Conservation (phyloP, 345 rosid genomes). For the Excoecaria agallocha region DNA sequence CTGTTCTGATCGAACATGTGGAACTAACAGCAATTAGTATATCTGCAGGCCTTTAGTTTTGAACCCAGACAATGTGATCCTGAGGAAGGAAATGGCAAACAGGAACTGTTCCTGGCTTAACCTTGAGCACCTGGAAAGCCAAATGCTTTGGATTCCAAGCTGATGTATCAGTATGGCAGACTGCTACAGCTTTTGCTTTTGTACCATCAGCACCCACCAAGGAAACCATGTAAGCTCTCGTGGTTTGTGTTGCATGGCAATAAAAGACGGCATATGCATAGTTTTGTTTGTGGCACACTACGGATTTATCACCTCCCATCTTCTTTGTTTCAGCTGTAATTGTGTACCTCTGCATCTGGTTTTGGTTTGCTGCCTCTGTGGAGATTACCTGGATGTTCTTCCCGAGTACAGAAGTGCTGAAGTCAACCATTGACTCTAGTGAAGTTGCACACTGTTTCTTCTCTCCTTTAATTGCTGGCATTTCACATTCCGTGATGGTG, state of each 20-base stretch:
- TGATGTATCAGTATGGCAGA: constrained; percentile 81
- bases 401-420: constrained; percentile 64
- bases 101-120: constrained; percentile 25
- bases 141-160: constrained; percentile 43
- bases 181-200: constrained; percentile 61
- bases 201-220: constrained; percentile 62
- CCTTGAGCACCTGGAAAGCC: constrained; percentile 24
- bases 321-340: constrained; percentile 42
- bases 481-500: constrained; percentile 48
- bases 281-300: constrained; percentile 81
- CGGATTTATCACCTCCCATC: constrained; percentile 41
- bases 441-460: constrained; percentile 80
- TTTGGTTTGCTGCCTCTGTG: constrained; percentile 52
- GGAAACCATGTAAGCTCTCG: constrained; percentile 54
- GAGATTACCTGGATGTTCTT: constrained; percentile 49
- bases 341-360: constrained; percentile 45
- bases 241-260: constrained; percentile 62
- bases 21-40: constrained; percentile 13
- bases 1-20: constrained; percentile 8
- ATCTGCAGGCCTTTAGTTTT: constrained; percentile 22
- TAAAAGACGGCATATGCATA: constrained; percentile 74
- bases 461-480: constrained; percentile 59
- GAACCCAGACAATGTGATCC: constrained; percentile 23
- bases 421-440: constrained; percentile 79
- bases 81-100: constrained; percentile 27